Evolutionary conservation across 305 asterid species (phyloP).

Genomic region (Andrographis paniculata): DNA sequence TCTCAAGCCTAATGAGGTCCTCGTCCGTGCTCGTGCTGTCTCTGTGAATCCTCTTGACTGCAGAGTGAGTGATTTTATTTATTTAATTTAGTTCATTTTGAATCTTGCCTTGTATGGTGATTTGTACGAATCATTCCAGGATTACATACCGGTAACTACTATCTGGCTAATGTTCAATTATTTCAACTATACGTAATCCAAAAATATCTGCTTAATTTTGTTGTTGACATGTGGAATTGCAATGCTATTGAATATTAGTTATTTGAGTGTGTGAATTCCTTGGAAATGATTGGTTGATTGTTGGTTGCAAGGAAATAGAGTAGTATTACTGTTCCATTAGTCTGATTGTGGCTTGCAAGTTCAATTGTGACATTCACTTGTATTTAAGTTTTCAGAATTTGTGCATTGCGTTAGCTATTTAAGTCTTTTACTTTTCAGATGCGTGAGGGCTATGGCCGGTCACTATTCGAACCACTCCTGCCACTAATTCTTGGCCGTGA

Average conservation of each 20-base stretch:
- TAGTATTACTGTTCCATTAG: not conserved
- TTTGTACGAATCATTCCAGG: not conserved
- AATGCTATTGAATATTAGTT: not conserved
- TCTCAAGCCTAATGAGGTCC: constrained; percentile 47
- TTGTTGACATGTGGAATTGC: not conserved
- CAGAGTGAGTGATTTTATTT: constrained; percentile 49
- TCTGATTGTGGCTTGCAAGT: not conserved
- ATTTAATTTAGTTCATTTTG: not conserved
- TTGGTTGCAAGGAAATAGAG: not conserved
- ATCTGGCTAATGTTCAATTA: not conserved
- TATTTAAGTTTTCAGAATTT: not conserved
- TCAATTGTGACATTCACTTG: not conserved
- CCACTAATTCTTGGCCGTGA: constrained; percentile 95
- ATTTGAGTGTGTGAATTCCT: not conserved
- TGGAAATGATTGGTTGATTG: not conserved
- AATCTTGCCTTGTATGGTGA: not conserved
- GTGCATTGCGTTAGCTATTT: not conserved
- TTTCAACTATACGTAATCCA: not conserved
- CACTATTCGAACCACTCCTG: constrained; percentile 68
- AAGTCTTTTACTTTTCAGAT: constrained; percentile 39
- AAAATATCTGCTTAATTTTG: not conserved
- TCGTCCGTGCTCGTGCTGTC: constrained; percentile 52
- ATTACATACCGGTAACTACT: no score
- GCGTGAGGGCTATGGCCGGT: constrained; percentile 92
- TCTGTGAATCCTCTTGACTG: constrained; percentile 54